A percentile compares a stretch with the other conserved stretches of the same genome.
phyloP scores from a whole-genome alignment of 1,284 basidiomycete species.

The Malassezia nana region DNA sequence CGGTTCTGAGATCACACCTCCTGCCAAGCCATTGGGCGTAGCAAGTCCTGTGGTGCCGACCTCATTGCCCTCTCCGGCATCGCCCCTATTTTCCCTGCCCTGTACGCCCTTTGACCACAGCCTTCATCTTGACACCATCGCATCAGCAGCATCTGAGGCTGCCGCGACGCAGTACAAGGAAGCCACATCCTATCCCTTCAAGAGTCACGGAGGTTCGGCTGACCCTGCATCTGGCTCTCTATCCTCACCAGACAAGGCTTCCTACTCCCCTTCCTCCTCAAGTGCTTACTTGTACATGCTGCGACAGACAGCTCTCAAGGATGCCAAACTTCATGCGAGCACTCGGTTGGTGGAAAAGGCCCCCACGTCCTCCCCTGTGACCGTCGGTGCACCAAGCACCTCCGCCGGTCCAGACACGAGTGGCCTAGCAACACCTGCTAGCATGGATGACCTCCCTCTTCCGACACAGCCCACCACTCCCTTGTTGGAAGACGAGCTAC shows the following conservation, averaged over 20 bases:
- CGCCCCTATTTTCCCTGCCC: not conserved
- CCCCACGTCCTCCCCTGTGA: not conserved
- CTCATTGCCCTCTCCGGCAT: not conserved
- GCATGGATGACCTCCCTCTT: not conserved
- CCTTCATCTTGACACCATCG: conserved; percentile 11
- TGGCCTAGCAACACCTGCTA: not conserved
- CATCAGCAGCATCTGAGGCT: conserved; percentile 10
- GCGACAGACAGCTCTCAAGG: not conserved
- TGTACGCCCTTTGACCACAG: conserved; percentile 3
- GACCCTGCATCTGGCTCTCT: not conserved
- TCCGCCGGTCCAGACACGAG: not conserved
- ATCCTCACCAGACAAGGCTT: not conserved
- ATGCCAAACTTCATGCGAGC: not conserved
- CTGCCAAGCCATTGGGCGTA: not conserved
- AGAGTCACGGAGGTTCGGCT: not conserved
- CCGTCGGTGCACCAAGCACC: not conserved
- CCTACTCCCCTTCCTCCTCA: not conserved
- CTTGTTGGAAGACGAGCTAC: conserved; percentile 12
- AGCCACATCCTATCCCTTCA: not conserved
- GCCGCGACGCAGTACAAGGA: conserved; percentile 11
- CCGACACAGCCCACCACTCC: not conserved
- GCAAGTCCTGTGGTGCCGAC: not conserved
- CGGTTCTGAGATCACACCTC: not conserved
- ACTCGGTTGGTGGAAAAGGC: not conserved
- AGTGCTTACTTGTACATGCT: not conserved